phyloP scores from a whole-genome alignment of 202 grass and related monocot species.

The Elaeis oleifera region DNA sequence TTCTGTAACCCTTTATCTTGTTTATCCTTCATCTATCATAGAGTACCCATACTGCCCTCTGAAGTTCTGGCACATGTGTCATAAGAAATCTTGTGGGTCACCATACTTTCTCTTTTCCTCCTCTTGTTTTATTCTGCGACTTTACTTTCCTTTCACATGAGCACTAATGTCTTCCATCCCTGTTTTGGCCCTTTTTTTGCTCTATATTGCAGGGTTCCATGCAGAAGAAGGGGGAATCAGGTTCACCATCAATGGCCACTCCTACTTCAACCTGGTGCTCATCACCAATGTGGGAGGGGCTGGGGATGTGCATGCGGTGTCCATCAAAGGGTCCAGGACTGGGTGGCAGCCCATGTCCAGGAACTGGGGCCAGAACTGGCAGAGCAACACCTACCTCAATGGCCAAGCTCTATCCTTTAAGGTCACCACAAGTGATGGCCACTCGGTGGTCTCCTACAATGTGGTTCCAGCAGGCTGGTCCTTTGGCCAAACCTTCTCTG shows the following conservation, averaged over 20 bases:
- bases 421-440: slow-evolving; percentile 61
- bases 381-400: slow-evolving; percentile 56
- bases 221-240: slow-evolving; percentile 76
- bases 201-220: slow-evolving; percentile 41
- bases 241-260: slow-evolving; percentile 93
- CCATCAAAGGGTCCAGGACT: slow-evolving; percentile 36
- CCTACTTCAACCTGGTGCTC: slow-evolving; percentile 95
- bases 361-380: slow-evolving; percentile 99
- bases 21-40: not conserved
- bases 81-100: no score
- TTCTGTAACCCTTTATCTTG: not conserved
- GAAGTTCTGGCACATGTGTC: no score
- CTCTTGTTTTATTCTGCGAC: no score
- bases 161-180: no score
- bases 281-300: slow-evolving; percentile 85
- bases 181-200: no score
- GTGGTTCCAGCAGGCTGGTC: slow-evolving; percentile 53
- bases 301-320: slow-evolving; percentile 65
- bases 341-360: slow-evolving; percentile 64
- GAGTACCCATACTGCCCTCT: no score
- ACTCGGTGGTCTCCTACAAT: slow-evolving; percentile 41
- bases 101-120: no score
- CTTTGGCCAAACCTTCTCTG: slow-evolving; percentile 84
- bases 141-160: no score
- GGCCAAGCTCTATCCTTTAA: slow-evolving; percentile 63